These are phyloP conservation scores for Gamsiella multidivaricata DNA, from an alignment of 192 early-diverging fungal species.

Conservation along the genomic window DNA sequence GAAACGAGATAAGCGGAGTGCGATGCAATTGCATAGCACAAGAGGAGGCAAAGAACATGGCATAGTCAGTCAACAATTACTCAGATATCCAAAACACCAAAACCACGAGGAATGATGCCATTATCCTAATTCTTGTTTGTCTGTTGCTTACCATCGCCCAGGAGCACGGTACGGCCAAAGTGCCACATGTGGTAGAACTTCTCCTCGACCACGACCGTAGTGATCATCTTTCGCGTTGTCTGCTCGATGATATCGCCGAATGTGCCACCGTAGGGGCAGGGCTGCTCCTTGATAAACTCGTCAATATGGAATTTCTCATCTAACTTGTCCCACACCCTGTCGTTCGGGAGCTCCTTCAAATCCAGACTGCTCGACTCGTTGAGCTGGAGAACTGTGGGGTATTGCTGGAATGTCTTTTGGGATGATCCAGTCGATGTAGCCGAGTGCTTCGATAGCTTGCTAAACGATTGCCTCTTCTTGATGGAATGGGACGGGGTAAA, in stretches of 20 bases:
- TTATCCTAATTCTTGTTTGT: no score
- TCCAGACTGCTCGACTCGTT: neutral
- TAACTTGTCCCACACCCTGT: constrained; percentile 29
- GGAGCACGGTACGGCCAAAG: constrained; percentile 34
- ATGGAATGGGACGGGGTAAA: constrained; percentile 1
- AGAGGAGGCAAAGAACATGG: neutral
- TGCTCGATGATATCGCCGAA: constrained; percentile 40
- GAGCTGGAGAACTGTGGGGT: constrained; percentile 14
- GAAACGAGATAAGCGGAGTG: neutral
- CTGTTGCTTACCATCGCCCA: constrained; percentile 38
- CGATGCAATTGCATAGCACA: neutral
- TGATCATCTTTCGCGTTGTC: constrained; percentile 31
- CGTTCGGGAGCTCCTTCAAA: constrained; percentile 9
- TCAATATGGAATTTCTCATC: constrained; percentile 27
- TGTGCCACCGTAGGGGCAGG: constrained; percentile 25
- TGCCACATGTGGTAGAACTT: constrained; percentile 50
- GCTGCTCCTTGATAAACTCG: constrained; percentile 32
- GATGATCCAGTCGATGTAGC: constrained; percentile 12
- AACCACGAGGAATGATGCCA: no score
- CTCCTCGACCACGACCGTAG: constrained; percentile 33
- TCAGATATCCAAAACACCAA: no score
- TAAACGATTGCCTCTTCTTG: constrained; percentile 32
- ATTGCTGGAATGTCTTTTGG: constrained; percentile 17
- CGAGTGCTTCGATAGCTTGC: constrained; percentile 31
- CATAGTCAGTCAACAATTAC: neutral